Percentiles rank a stretch among this genome's conserved stretches.
phyloP scores from a whole-genome alignment of 192 early-diverging fungal genomes.

The Umbelopsis sp. region DNA sequence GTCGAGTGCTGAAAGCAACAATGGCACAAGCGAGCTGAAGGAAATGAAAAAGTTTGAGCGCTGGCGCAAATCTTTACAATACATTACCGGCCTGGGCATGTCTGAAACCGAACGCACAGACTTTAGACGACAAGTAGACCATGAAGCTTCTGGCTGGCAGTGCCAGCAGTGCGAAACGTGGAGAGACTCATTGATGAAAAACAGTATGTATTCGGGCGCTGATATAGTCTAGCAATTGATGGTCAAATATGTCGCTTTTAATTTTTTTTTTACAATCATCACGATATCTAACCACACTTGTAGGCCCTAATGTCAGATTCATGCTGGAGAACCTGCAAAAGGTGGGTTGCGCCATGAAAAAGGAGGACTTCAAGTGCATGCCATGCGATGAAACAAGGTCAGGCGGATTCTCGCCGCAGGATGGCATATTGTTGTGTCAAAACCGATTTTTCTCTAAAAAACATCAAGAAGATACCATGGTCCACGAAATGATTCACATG shows the following conservation, averaged over 20 bases:
- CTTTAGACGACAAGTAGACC: constrained; percentile 38
- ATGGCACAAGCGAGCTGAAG: constrained; percentile 23
- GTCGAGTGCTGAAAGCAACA: background rate
- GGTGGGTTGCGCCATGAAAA: constrained; percentile 63
- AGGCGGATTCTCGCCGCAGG: constrained; percentile 84
- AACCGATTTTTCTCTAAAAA: constrained; percentile 77
- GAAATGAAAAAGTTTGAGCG: constrained; percentile 64
- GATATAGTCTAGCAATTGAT: no score
- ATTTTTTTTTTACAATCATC: background rate
- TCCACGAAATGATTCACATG: constrained; percentile 91
- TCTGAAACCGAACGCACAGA: constrained; percentile 49
- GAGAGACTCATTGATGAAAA: constrained; percentile 76
- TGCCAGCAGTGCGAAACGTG: constrained; percentile 73
- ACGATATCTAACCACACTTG: background rate
- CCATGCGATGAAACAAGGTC: constrained; percentile 81
- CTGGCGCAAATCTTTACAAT: constrained; percentile 62
- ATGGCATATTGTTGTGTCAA: constrained; percentile 86
- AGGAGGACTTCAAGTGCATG: constrained; percentile 73
- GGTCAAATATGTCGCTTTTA: no score
- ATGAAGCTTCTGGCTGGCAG: constrained; percentile 53
- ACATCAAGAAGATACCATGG: constrained; percentile 92
- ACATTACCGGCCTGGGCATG: constrained; percentile 65
- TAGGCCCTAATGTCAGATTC: constrained; percentile 85
- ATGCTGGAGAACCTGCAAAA: constrained; percentile 80
- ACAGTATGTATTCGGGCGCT: constrained; percentile 43